Base-by-base conservation (phyloP, 2,329 filamentous ascomycete species). In the Acarospora socialis region DNA sequence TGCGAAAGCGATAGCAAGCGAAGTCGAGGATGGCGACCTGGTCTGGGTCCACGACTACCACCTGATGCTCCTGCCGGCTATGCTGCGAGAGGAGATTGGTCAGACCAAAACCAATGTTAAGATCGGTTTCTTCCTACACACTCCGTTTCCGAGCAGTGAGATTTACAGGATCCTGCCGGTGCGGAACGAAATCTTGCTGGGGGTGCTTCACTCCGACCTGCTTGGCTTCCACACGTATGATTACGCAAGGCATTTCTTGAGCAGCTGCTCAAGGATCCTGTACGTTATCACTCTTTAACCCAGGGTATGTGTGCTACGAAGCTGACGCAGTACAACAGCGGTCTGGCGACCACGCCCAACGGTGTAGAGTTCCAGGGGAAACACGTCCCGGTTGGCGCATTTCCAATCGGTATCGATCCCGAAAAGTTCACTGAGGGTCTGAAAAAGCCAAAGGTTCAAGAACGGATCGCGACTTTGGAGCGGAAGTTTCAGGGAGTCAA, bases 11-110 rank as follows among this genome's bases (percentile, higher is more conserved):
- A 78, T 98, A 43, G 75, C 80, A 34, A 77, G 78, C 46, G 81
- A 93, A 47, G 81, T 94, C 7, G 72, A 86, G 54, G 87, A 95
- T 53, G 86, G 84, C 34, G 90, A 98, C 56, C 62, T 94, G 48
- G 79, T 98, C 48, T 98, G 90, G 90, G 82, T 98, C 4, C 90
- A 98, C 55, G 90, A 98, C 57, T 98, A 95, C 60, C 90, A 98
- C 57, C 66, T 95, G 40, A 95, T 95, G 86, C 75, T 98, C 13
- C 70, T 98, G 20, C 90, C 90, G 19, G 75, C 87, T 50, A 92
- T 95, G 84, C 69, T 98, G 37, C 81, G 90, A 40, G 81, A 92
- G 49, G 82, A 92, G 56, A 77, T 94, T 36, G 81, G 79, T 36
- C 57, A 73, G 41, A 70, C 66, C 39, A 83, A 79, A 61, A 82